Conservation (phyloP, 345 rosid genomes). For the Murraya paniculata region DNA sequence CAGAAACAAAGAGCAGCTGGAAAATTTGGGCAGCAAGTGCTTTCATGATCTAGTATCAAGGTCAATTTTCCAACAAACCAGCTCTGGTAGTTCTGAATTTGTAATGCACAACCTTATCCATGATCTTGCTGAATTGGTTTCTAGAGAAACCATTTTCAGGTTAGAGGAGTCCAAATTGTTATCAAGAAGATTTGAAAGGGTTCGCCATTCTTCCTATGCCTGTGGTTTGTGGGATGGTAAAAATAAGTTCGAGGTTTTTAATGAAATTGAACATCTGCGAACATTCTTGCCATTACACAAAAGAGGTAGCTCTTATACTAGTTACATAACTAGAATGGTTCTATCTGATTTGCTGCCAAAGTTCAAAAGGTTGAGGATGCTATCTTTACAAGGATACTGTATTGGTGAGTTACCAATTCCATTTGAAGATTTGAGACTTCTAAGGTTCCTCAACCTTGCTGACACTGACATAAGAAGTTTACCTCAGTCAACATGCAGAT, state of each 20-base stretch:
- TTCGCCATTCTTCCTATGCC: background rate
- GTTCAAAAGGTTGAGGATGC: conserved; percentile 6
- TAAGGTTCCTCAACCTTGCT: background rate
- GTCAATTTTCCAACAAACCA: conserved; percentile 16
- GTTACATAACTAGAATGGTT: background rate
- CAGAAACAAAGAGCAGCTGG: background rate
- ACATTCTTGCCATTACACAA: conserved; percentile 17
- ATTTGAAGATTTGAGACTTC: conserved; percentile 1
- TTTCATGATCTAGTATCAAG: conserved; percentile 1
- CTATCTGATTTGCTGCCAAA: conserved; percentile 10
- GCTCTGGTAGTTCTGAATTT: background rate
- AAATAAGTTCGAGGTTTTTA: background rate
- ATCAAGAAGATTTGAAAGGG: background rate
- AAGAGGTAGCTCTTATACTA: too few relatives aligned
- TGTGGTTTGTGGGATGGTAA: too few relatives aligned
- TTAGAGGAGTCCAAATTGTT: background rate
- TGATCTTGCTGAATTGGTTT: background rate
- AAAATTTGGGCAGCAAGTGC: background rate
- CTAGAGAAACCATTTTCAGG: background rate
- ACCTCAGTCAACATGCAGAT: conserved; percentile 1
- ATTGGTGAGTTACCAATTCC: conserved; percentile 9
- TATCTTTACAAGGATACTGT: conserved; percentile 10
- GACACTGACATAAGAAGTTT: background rate
- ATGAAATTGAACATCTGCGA: conserved; percentile 6
- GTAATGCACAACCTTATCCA: conserved; percentile 2